These are phyloP conservation scores for Cercospora sp. DNA, from an alignment of 2,329 filamentous ascomycete species.

Conservation along the genomic window DNA sequence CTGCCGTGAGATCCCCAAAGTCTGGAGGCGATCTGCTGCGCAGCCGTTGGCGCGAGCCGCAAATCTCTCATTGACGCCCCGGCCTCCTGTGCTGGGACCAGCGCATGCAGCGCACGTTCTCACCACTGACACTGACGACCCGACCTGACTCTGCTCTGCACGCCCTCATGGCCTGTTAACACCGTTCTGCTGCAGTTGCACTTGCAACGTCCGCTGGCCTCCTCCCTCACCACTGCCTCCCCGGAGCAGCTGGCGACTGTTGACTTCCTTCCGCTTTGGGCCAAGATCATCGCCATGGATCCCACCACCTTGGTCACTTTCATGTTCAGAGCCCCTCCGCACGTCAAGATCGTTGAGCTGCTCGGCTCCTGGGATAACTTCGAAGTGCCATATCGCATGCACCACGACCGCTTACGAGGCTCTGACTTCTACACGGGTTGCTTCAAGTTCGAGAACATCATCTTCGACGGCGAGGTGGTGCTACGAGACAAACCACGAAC, in stretches of 20 bases:
- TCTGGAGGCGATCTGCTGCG: not conserved
- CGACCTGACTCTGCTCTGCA: not conserved
- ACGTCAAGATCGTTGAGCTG: constrained; percentile 70
- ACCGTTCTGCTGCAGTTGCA: not conserved
- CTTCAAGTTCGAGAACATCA: constrained; percentile 79
- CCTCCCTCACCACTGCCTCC: not conserved
- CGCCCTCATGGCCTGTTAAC: not conserved
- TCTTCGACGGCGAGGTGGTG: constrained; percentile 69
- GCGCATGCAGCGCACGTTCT: not conserved
- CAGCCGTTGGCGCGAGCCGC: constrained; percentile 10
- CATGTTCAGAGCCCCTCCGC: constrained; percentile 45
- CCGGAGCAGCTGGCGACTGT: not conserved
- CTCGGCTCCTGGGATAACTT: constrained; percentile 98
- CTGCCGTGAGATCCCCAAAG: not conserved
- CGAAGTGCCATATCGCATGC: constrained; percentile 72
- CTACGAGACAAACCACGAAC: constrained; percentile 59
- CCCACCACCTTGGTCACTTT: constrained; percentile 42
- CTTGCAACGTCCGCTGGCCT: not conserved
- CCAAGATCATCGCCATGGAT: constrained; percentile 34
- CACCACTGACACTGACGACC: not conserved
- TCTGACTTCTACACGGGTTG: constrained; percentile 81
- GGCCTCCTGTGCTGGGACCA: not conserved
- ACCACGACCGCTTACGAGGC: constrained; percentile 73
- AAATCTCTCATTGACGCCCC: not conserved
- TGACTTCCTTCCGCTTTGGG: constrained; percentile 5